Base-by-base conservation (phyloP, 768 basidiomycete genomes). In the Crucibulum laeve region DNA sequence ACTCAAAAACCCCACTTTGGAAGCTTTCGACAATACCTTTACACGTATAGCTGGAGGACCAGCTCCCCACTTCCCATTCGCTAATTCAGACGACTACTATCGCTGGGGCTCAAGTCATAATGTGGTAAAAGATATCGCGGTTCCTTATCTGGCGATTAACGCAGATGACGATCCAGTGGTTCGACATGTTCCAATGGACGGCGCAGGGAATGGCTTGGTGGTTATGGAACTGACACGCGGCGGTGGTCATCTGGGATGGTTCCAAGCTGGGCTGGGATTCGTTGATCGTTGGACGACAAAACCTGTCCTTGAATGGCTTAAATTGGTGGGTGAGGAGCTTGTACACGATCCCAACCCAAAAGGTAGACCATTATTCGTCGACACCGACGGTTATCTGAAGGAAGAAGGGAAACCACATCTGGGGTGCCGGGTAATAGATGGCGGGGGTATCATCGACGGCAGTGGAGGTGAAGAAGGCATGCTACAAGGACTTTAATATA, bases 201-300 rank as follows among this genome's bases (percentile, higher is more conserved):
- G 68, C 5, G 71, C 68, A 44, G 71, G 68, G 19, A 79, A 77
- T 50, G 68, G 67, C 4, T 74, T 74, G 55, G 74, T 82, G 11
- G 67, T 77, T 3, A 78, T 84, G 65, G 80, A 68, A 17, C 55
- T 83, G 37, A 89, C 90, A 0, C 60, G 67, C 23, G 62, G 68
- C 17, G 90, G 87, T 1, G 87, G 88, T 0, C 88, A 91, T 64
- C 70, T 91, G 11, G 91, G 91, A 26, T 94, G 88, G 88, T 90
- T 89, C 52, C 76, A 86, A 61, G 61, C 70, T 22, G 69, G 68
- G 26, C 56, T 59, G 10, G 28, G 28, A 33, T 14, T 7, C 7
- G 59, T 71, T 8, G 68, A 71, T 48, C 67, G 87, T 41, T 90
- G 87, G 87, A 70, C 84, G 39, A 78, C 70, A n/a, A 65, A 71